Percentiles rank a stretch among this genome's conserved stretches.
Conservation (phyloP, 176 grass and related monocot genomes). For the Oryza glumipatula region DNA sequence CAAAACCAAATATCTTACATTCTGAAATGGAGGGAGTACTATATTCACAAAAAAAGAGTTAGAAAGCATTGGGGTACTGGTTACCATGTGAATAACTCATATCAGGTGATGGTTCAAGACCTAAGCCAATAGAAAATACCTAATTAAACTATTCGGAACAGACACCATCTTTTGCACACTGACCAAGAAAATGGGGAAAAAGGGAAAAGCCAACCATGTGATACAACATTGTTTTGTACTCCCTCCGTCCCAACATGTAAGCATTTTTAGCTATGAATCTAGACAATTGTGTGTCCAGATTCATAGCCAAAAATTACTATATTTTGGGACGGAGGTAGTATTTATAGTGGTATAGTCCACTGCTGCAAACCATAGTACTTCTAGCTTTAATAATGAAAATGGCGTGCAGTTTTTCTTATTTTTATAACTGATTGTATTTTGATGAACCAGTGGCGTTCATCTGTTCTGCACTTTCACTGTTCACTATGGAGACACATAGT, state of each 20-base stretch:
- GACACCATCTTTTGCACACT: neutral
- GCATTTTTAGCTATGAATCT: no score
- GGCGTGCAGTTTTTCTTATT: neutral
- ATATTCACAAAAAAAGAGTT: neutral
- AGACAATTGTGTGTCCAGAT: no score
- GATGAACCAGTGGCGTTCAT: neutral
- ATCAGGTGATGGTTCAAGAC: neutral
- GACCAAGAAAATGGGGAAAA: neutral
- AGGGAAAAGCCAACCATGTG: neutral
- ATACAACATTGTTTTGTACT: neutral
- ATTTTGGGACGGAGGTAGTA: no score
- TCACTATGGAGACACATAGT: neutral
- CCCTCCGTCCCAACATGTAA: no score
- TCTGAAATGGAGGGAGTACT: neutral
- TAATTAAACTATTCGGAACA: neutral
- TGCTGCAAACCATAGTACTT: neutral
- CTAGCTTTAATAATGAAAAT: neutral
- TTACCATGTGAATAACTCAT: neutral
- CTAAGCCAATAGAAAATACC: conserved; percentile 3
- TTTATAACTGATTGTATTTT: neutral
- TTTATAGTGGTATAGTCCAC: neutral
- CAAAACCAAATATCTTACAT: no score
- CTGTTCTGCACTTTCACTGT: neutral
- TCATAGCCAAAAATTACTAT: no score
- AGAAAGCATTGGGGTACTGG: neutral